Base-by-base conservation (phyloP, 2,329 filamentous ascomycete species). In the Metarhizium album region DNA sequence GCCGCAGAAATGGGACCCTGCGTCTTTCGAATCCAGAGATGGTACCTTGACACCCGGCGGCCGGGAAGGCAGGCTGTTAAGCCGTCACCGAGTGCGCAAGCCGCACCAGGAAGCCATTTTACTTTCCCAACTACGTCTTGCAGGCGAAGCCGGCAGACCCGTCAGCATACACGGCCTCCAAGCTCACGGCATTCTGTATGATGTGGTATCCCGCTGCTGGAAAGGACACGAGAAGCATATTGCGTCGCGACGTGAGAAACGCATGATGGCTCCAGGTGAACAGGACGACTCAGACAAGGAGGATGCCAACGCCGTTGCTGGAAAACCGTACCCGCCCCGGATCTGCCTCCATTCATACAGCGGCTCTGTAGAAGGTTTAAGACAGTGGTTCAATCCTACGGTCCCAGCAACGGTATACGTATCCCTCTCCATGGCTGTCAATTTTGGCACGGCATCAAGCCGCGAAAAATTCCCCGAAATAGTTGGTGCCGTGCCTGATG, bases 341-440 rank as follows among this genome's bases (percentile, higher is more conserved):
- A 84, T 97, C 63, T 98, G 93, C 62, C 79, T 98, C 53, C 93
- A 98, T 67, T 96, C 90, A 0, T 98, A 90, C 67, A 94, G 87
- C 46, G 91, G 89, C 0, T 78, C 84, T 5, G 74, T 80, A 11
- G 83, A 93, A 51, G 77, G 84, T 31, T 70, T 96, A 37, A 83
- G 79, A 56, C 89, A 90, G 64, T 97, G 95, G 61, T 70, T 89
- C 46, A 76, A 86, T 55, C 79, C 80, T 1, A 73, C 78, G 1
- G 80, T 93, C 8, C 91, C 91, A 0, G 81, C 83, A 0, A 74
- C 81, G 16, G 76, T 97, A 20, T 98, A 83, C 67, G 90, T 95
- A 59, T 95, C 90, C 1, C 94, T 97, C 63, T 96, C 90, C 2
- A 76, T 76, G 0, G 83, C 82, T 5, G 86, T 98, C 59, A 98